Evolutionary conservation across 1,139 yeast species (phyloP), one percentile per base, ranked within the genome.

Genomic region (Candida sp.): DNA sequence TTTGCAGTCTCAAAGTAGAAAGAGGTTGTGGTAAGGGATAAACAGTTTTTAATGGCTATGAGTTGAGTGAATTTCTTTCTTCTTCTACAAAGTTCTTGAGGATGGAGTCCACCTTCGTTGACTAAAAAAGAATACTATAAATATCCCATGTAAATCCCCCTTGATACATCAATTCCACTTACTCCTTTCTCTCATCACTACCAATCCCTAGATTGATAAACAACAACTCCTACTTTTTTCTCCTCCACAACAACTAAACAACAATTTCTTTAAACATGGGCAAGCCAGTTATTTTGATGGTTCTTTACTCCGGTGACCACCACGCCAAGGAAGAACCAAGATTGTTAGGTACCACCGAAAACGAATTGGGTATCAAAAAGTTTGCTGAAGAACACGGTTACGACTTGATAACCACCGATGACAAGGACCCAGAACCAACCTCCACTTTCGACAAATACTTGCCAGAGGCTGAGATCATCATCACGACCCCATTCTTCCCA

Each of bases 401-500:
- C 63, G 82, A 84, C 51, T 74, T 88, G 58, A 80, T 85, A 42
- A 75, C 88, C 49, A 88, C 96, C 43, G 66, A 81, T 45, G 85
- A 82, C 67, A 89, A 89, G 66, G 96, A 88, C 51, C 89, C 89
- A n/a, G 77, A 74, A 47, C 69, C 69, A 25, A 58, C 70, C 59
- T 80, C 88, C 1, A 77, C 67, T 38, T 80, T 88, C 48, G 96
- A 88, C 67, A 75, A 79, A 63, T 79, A 87, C 56, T 79, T 88
- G 63, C 81, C 75, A 46, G 91, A 85, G 54, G 88, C 93, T 5
- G 96, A 89, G 60, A 74, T 89, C 50, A 81, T 89, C 62, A 88
- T 89, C 69, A 85, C 94, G 48, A 88, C 94, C 27, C 96, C 96
- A 3, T 89, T 89, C 78, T 90, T 81, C 73, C 96, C 96, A 7